Base-by-base conservation (phyloP, 257 asterid species). In the Haberlea rhodopensis region DNA sequence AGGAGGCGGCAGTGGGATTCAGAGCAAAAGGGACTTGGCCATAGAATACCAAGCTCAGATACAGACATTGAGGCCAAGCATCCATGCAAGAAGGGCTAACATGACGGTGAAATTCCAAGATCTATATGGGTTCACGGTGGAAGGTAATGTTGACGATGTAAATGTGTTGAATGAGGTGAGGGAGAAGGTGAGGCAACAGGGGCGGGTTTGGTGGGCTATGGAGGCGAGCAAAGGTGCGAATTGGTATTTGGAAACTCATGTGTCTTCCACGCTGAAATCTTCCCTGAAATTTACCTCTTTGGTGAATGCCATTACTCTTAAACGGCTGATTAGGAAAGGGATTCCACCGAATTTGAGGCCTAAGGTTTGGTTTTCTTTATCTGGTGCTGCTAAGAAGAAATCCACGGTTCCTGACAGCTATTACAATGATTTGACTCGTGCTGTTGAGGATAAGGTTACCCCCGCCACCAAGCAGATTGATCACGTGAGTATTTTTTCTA, bases 301-400 rank as follows among this genome's bases (percentile, higher is more conserved):
- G 77, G 94, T 81, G 53, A 92, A 92, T 82, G 89, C 88, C 60
- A 73, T 92, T 56, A 87, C 99, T 23, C 91, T 92, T 52, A 92
- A 89, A 90, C 83, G 76, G 86, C 91, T 89, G 23, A 86, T 92
- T 66, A 81, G 95, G 74, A 89, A 85, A 68, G 99, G 99, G 1
- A 89, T 92, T 51, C 99, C 99, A 0, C 97, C 95, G n/a, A 84
- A 57, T 78, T 76, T 92, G 62, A 84, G 99, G 81, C 99, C 99
- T 19, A 92, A 84, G 76, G 90, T 89, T 16, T 92, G 99, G 99
- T 87, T 92, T 61, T 71, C 94, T 40, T 74, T 92, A 57, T 92
- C 99, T 1, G 99, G 99, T 3, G 99, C 99, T 27, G 96, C 96
- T 28, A 90, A 90, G 87, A 92, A 92, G 89, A 92, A 90, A 75